These are phyloP conservation scores for Epichloe sibirici DNA, from an alignment of 2,329 filamentous ascomycete genomes.

Conservation along the genomic window DNA sequence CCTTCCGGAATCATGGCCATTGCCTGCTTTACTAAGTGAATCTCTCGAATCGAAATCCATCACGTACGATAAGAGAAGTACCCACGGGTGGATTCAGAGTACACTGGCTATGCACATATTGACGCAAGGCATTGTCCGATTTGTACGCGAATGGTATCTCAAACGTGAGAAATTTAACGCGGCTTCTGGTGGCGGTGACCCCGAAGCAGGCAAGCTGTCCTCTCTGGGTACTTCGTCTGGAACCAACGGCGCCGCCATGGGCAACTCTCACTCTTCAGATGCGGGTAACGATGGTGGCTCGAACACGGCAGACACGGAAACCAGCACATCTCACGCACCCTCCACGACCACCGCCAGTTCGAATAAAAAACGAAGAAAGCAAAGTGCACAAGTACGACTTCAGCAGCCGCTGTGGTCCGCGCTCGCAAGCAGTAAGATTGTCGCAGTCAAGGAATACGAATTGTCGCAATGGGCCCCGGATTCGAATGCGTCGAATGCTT, in stretches of 20 bases:
- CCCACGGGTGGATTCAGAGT: slow-evolving; percentile 55
- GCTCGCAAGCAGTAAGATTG: slow-evolving; percentile 90
- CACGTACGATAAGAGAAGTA: slow-evolving; percentile 43
- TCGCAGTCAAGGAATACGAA: slow-evolving; percentile 84
- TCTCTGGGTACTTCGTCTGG: slow-evolving; percentile 15
- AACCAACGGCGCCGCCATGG: slow-evolving; percentile 10
- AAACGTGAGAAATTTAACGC: slow-evolving; percentile 44
- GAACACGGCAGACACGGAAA: slow-evolving; percentile 40
- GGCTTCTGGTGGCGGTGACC: slow-evolving; percentile 39
- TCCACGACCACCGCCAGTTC: slow-evolving; percentile 30
- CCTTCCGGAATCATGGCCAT: slow-evolving; percentile 33
- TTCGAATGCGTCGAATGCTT: slow-evolving; percentile 61
- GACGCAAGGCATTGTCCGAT: slow-evolving; percentile 59
- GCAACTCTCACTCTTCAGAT: background rate
- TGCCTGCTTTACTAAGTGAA: slow-evolving; percentile 33
- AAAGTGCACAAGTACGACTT: slow-evolving; percentile 80
- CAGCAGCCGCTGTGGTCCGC: slow-evolving; percentile 91
- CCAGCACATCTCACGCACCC: slow-evolving; percentile 13
- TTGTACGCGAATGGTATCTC: slow-evolving; percentile 57
- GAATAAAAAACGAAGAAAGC: slow-evolving; percentile 74
- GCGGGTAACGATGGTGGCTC: slow-evolving; percentile 26
- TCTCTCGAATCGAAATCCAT: slow-evolving; percentile 28
- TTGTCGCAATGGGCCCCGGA: slow-evolving; percentile 67
- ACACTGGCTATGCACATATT: slow-evolving; percentile 63
- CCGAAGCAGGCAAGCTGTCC: slow-evolving; percentile 46